These are phyloP conservation scores for Russula olivacea DNA, from an alignment of 768 basidiomycete species.

Conservation along the genomic window DNA sequence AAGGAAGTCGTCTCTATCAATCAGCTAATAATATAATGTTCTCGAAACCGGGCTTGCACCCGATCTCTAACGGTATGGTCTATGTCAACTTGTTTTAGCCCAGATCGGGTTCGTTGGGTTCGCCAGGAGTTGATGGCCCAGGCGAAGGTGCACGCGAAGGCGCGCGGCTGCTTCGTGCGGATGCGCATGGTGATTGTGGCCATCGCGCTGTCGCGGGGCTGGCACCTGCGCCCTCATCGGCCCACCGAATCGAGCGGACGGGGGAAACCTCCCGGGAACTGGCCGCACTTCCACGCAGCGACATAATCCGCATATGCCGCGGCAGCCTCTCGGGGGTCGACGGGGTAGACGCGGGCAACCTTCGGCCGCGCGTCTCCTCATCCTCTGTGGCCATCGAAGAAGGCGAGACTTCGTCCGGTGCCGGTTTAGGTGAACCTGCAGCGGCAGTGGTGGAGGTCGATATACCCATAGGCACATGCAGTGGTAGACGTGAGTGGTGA, in stretches of 20 bases:
- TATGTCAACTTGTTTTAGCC: neutral
- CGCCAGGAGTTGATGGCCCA: slow-evolving; percentile 5
- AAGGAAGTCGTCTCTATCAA: neutral
- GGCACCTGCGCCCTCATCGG: slow-evolving; percentile 30
- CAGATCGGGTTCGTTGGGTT: neutral
- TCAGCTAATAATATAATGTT: neutral
- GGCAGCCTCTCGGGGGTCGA: slow-evolving; percentile 20
- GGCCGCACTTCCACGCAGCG: slow-evolving; percentile 28
- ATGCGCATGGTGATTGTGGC: slow-evolving; percentile 16
- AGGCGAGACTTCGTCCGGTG: neutral
- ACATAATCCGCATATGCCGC: slow-evolving; percentile 32
- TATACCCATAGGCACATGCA: neutral
- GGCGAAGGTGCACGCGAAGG: slow-evolving; percentile 14
- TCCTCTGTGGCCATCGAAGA: too few species aligned
- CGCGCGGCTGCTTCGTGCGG: slow-evolving; percentile 10
- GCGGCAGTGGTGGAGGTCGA: neutral
- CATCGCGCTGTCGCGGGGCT: slow-evolving; percentile 23
- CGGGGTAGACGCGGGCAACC: slow-evolving; percentile 11
- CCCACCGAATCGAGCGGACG: slow-evolving; percentile 43
- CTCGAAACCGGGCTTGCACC: neutral
- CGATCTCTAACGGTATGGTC: neutral
- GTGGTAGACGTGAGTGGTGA: neutral
- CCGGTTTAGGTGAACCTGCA: slow-evolving; percentile 21
- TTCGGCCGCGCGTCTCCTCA: too few species aligned
- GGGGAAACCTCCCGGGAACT: slow-evolving; percentile 41